Conservation (phyloP, 495 filamentous ascomycete species). For the Talaromyces proteolyticus region DNA sequence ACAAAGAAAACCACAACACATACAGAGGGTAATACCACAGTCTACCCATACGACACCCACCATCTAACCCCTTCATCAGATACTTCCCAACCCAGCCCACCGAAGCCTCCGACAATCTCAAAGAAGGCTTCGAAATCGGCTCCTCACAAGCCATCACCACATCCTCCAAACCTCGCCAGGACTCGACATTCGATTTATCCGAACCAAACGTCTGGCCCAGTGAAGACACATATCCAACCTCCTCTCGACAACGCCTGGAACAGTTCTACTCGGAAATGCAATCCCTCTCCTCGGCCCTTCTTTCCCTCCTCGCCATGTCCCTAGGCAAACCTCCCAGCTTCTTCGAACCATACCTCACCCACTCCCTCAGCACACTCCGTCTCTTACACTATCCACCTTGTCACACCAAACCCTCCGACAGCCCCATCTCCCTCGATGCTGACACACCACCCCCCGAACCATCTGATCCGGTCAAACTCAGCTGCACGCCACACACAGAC, state of each 20-base stretch:
- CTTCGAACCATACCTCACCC: constrained; percentile 29
- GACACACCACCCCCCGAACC: constrained; percentile 7
- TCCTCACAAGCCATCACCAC: constrained; percentile 10
- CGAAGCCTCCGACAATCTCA: constrained; percentile 29
- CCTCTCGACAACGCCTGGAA: constrained; percentile 18
- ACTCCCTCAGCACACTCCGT: constrained; percentile 37
- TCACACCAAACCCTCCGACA: neutral
- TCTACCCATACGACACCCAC: no score
- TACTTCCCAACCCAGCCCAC: constrained; percentile 36
- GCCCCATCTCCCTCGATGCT: neutral
- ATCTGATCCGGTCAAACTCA: constrained; percentile 25
- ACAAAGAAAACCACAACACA: constrained; percentile 28
- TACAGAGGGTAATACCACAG: constrained; percentile 30
- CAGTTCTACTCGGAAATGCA: constrained; percentile 35
- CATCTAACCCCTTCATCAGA: constrained; percentile 6
- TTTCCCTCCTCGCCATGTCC: constrained; percentile 33
- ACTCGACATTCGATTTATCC: constrained; percentile 27
- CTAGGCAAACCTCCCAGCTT: constrained; percentile 29
- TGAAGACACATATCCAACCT: constrained; percentile 10
- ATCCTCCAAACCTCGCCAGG: neutral
- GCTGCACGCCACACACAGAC: constrained; percentile 41
- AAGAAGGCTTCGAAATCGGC: constrained; percentile 45
- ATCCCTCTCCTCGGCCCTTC: constrained; percentile 26
- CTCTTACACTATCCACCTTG: constrained; percentile 31
- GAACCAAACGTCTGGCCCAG: constrained; percentile 39